phyloP scores from a whole-genome alignment of 306 rosid genomes.

The Lathyrus sativus region DNA sequence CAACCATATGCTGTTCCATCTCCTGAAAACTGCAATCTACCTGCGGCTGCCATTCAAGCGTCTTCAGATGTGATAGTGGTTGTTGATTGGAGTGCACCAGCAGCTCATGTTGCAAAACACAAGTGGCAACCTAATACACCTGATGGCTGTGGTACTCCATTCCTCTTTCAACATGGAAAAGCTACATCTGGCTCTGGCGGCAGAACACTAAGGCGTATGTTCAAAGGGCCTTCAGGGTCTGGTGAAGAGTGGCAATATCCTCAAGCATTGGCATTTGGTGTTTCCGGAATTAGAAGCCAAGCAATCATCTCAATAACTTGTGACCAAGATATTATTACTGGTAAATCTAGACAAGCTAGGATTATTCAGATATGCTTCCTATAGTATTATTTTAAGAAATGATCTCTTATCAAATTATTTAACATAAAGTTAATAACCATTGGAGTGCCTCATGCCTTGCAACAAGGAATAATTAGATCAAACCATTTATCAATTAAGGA shows the following conservation, averaged over 20 bases:
- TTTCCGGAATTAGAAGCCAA: constrained; percentile 87
- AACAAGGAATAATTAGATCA: constrained; percentile 24
- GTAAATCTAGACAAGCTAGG: constrained; percentile 45
- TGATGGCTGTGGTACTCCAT: constrained; percentile 95
- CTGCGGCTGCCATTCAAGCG: constrained; percentile 91
- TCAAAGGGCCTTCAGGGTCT: constrained; percentile 76
- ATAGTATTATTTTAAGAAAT: constrained; percentile 21
- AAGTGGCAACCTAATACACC: constrained; percentile 99
- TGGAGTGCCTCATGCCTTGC: background rate
- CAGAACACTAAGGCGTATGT: constrained; percentile 80
- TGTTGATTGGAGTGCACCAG: constrained; percentile 85
- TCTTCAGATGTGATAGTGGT: constrained; percentile 78
- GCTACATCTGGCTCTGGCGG: constrained; percentile 59
- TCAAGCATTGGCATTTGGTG: constrained; percentile 80
- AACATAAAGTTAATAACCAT: constrained; percentile 16
- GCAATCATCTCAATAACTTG: constrained; percentile 77
- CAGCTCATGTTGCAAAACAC: constrained; percentile 89
- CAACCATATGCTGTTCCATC: constrained; percentile 76
- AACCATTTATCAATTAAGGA: constrained; percentile 15
- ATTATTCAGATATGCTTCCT: constrained; percentile 6
- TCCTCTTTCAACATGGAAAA: constrained; percentile 91
- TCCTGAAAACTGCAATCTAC: constrained; percentile 89
- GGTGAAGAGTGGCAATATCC: constrained; percentile 83
- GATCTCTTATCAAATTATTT: constrained; percentile 22
- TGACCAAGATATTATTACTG: constrained; percentile 87